Conservation (phyloP, 345 rosid genomes). For the Syzygium aromaticum region DNA sequence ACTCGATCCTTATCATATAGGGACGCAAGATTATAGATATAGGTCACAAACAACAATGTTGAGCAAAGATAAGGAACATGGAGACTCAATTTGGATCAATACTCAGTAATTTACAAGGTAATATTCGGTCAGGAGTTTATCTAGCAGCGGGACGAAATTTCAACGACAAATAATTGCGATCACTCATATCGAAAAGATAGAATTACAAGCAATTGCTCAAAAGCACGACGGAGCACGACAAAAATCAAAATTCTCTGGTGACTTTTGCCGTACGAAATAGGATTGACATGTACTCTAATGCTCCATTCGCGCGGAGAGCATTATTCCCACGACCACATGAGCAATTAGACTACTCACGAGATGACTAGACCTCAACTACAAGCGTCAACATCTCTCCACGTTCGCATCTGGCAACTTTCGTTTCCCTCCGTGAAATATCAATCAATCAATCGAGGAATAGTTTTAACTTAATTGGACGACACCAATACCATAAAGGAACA, state of each 20-base stretch:
- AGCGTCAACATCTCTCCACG: not conserved
- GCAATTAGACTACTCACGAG: not conserved
- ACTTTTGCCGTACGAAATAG: not conserved
- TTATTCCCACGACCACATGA: not conserved
- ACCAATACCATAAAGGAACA: no score
- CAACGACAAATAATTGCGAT: not conserved
- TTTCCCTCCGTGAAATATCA: not conserved
- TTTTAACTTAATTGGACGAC: no score
- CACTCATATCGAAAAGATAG: not conserved
- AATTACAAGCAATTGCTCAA: not conserved
- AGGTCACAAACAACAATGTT: not conserved
- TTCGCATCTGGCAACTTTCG: not conserved
- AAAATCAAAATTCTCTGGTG: not conserved
- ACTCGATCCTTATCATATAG: not conserved
- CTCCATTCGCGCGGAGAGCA: no score
- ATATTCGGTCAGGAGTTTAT: not conserved
- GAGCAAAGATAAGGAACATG: not conserved
- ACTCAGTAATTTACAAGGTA: not conserved
- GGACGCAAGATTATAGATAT: not conserved
- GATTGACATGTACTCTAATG: no score
- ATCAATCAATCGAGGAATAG: not conserved
- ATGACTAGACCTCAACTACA: not conserved
- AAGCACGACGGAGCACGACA: not conserved
- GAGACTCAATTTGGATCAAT: not conserved
- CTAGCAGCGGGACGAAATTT: not conserved